Evolutionary conservation across 108 stramenopile genomes (phyloP).

Genomic region (Nannochloropsis gaditana): DNA sequence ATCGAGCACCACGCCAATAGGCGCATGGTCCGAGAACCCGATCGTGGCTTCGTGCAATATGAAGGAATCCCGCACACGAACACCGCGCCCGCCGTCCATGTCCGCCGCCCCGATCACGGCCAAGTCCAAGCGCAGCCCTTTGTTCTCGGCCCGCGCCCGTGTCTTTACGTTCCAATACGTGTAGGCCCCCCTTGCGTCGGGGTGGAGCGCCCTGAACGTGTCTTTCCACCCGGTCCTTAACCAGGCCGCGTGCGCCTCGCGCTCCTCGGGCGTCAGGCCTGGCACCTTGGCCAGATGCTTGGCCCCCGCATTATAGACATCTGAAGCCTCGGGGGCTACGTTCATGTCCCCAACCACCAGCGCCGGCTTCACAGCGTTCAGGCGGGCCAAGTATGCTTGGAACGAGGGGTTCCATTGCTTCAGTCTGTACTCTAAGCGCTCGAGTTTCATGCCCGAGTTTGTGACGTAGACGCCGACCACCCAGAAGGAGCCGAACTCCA

Average conservation of each 20-base stretch:
- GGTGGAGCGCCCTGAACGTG: conserved; percentile 28
- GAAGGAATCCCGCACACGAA: background rate
- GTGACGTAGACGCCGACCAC: conserved; percentile 86
- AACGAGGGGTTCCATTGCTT: conserved; percentile 85
- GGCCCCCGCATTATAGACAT: conserved; percentile 56
- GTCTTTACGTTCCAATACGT: conserved; percentile 47
- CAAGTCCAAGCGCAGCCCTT: conserved; percentile 5
- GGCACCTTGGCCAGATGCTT: conserved; percentile 52
- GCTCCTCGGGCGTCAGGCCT: conserved; percentile 52
- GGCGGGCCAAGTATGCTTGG: conserved; percentile 29
- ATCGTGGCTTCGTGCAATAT: background rate
- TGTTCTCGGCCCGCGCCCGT: background rate
- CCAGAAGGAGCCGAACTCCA: conserved; percentile 72
- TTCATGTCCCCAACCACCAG: conserved; percentile 54
- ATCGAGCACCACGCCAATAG: conserved; percentile 6
- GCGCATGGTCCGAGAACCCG: background rate
- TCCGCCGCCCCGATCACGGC: background rate
- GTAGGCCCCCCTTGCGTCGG: conserved; percentile 39
- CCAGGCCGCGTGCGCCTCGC: conserved; percentile 49
- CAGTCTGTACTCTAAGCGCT: conserved; percentile 83
- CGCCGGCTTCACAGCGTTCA: conserved; percentile 50
- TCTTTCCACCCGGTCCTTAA: background rate
- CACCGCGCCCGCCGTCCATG: background rate
- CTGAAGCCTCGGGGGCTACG: conserved; percentile 55
- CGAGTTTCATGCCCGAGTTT: conserved; percentile 91